Evolutionary conservation across 768 basidiomycete species (phyloP).

Genomic region (Suillus decipiens): DNA sequence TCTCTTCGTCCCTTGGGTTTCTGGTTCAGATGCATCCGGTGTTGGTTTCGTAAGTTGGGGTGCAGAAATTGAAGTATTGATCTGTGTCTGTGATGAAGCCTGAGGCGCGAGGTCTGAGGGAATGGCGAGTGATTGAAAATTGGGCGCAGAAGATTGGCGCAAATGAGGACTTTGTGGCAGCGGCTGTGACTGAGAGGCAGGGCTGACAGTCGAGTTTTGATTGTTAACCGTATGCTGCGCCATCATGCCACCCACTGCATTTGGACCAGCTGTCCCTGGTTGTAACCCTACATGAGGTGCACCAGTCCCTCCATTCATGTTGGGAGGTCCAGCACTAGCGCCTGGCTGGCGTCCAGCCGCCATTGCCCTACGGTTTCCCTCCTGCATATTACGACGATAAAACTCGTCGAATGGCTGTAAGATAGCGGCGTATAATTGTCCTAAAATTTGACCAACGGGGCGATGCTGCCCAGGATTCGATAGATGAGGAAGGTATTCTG

Average conservation of each 20-base stretch:
- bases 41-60: constrained; percentile 2
- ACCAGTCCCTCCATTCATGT: constrained; percentile 22
- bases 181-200: constrained; percentile 24
- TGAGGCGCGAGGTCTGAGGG: neutral
- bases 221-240: constrained; percentile 26
- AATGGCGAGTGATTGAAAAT: constrained; percentile 4
- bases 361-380: constrained; percentile 59
- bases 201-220: constrained; percentile 21
- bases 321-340: constrained; percentile 11
- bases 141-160: constrained; percentile 24
- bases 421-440: constrained; percentile 61
- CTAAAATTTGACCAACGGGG: constrained; percentile 52
- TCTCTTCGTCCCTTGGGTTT: constrained; percentile 68
- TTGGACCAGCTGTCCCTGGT: constrained; percentile 23
- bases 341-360: constrained; percentile 38
- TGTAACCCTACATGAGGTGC: constrained; percentile 14
- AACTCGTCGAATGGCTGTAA: constrained; percentile 73
- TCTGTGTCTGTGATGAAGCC: constrained; percentile 10
- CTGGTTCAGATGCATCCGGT: constrained; percentile 46
- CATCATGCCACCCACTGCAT: constrained; percentile 23
- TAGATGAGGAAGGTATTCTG: constrained; percentile 49
- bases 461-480: constrained; percentile 48
- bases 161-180: constrained; percentile 34
- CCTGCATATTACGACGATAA: constrained; percentile 62
- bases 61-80: constrained; percentile 15